Evolutionary conservation across 2,329 filamentous ascomycete species (phyloP).

Genomic region (Pseudopithomyces chartarum): DNA sequence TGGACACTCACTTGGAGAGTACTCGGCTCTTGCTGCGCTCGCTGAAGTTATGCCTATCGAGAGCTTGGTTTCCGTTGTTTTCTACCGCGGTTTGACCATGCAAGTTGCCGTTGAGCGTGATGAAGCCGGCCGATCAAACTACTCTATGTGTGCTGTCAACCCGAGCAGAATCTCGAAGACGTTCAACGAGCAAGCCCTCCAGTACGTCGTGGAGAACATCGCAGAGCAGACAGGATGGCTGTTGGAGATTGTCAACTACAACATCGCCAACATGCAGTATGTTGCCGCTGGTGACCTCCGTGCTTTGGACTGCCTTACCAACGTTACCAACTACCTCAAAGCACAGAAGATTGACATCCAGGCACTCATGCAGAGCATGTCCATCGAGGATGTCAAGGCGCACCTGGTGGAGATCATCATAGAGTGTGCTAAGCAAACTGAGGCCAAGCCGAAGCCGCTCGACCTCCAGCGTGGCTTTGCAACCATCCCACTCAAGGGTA

Average conservation of each 20-base stretch:
- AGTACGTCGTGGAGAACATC: conserved; percentile 96
- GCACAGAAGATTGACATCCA: conserved; percentile 97
- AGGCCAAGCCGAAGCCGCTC: conserved; percentile 84
- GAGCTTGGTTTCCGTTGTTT: conserved; percentile 95
- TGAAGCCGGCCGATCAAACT: conserved; percentile 90
- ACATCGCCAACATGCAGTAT: conserved; percentile 73
- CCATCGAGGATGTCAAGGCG: conserved; percentile 87
- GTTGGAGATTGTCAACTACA: conserved; percentile 98
- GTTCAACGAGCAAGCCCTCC: conserved; percentile 95
- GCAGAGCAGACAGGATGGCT: conserved; percentile 93
- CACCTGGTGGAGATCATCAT: conserved; percentile 91
- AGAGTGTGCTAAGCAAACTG: conserved; percentile 83
- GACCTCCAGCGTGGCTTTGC: conserved; percentile 94
- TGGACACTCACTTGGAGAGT: conserved; percentile 96
- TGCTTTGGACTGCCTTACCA: conserved; percentile 69
- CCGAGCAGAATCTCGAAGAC: conserved; percentile 97
- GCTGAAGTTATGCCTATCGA: conserved; percentile 99
- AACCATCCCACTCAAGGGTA: conserved; percentile 94
- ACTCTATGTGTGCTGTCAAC: conserved; percentile 99
- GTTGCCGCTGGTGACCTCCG: conserved; percentile 70
- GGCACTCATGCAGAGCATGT: conserved; percentile 82
- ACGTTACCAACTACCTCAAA: conserved; percentile 94
- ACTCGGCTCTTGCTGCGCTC: conserved; percentile 92
- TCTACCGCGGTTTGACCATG: conserved; percentile 99
- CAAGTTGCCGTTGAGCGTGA: conserved; percentile 98